Base-by-base conservation (phyloP, 371 early-diverging fungal genomes). In the Syncephalastrum sp. region DNA sequence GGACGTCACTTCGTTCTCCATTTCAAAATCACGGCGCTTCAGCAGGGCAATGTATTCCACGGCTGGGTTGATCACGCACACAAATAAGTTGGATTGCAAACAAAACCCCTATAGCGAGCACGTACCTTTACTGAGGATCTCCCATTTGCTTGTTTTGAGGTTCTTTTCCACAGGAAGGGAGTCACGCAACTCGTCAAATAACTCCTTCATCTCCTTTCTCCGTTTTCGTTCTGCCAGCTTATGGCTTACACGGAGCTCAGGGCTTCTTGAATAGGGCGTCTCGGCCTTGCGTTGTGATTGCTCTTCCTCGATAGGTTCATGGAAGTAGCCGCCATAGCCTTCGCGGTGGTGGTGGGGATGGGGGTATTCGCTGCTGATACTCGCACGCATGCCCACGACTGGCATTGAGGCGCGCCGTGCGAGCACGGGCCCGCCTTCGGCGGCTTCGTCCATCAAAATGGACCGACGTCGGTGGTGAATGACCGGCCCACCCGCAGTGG, bases 181-280 rank as follows among this genome's bases (percentile, higher is more conserved):
- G 53, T 85, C 87, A 44, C 91, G 76, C 21, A 93, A 71, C 53
- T 89, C 87, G 67, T 93, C 93, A 85, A 93, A 93, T 24, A 93
- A 74, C 19, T 88, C 86, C 63, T 92, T 92, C 92, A 93, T 90
- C 59, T 93, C 91, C 66, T 86, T 88, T 49, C 93, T 79, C 29
- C 93, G 79, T 51, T 90, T 89, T 7, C 92, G 77, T 63, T 93
- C 93, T 7, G 93, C 93, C 27, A 93, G 62, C 65, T 93, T 93
- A 72, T 93, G 93, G 50, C 85, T 83, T 8, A 88, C 81, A 45
- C 84, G 65, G 21, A 90, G 65, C 56, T 86, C 87, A 1, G 89
- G 90, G 0, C 81, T 76, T 17, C 90, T 82, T 19, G 87, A 77
- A 61, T 90, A 89, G 5, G 88, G 86, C 15, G 82, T 82, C 42